Evolutionary conservation across 176 grass and related monocot genomes (phyloP).

Genomic region (Secale cereale): DNA sequence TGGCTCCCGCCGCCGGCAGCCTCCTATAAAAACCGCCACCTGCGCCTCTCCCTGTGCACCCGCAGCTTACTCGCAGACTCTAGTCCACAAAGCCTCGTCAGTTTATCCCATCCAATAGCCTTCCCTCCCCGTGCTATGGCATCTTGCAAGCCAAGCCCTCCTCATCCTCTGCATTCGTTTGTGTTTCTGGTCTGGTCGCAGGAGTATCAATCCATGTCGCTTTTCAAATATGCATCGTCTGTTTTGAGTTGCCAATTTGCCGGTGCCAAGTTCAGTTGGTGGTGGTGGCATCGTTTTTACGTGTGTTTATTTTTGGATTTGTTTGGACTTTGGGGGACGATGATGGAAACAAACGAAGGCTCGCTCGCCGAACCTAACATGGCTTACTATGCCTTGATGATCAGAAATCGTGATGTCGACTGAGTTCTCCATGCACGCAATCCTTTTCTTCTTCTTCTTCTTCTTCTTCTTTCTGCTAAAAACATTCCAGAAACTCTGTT

Average conservation of each 20-base stretch:
- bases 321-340: constrained; percentile 16
- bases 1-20: background rate
- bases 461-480: background rate
- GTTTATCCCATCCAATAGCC: background rate
- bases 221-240: background rate
- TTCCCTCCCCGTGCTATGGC: background rate
- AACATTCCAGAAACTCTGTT: background rate
- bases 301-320: background rate
- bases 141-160: background rate
- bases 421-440: constrained; percentile 25
- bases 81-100: background rate
- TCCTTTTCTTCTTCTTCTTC: background rate
- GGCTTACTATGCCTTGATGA: constrained; percentile 44
- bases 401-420: constrained; percentile 16
- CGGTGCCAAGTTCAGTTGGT: background rate
- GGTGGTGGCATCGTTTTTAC: background rate
- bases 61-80: background rate
- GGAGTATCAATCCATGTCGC: too few species aligned
- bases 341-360: constrained; percentile 48
- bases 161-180: background rate
- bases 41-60: background rate
- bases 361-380: constrained; percentile 52
- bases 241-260: background rate
- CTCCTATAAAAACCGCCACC: background rate
- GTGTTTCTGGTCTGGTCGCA: too few species aligned